These are phyloP conservation scores for Ceratocystis ficicola DNA, from an alignment of 2,329 filamentous ascomycete genomes.

Conservation along the genomic window DNA sequence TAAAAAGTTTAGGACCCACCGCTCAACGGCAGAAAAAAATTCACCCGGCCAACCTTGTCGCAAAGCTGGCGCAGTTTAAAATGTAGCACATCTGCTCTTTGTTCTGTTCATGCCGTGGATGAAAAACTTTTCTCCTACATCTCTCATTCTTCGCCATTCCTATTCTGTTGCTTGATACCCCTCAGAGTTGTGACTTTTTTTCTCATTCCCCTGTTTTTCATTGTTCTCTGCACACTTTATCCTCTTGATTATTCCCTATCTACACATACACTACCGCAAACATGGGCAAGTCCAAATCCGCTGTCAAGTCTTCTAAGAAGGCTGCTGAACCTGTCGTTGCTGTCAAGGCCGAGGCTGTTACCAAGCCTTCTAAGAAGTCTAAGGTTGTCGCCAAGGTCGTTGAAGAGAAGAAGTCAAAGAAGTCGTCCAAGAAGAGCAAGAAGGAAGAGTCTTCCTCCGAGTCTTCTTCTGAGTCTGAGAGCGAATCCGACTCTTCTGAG, in stretches of 20 bases:
- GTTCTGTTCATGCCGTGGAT: constrained; percentile 12
- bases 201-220: constrained; percentile 19
- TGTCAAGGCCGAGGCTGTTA: constrained; percentile 38
- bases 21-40: constrained; percentile 28
- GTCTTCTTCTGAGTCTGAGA: constrained; percentile 29
- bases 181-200: constrained; percentile 17
- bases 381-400: constrained; percentile 46
- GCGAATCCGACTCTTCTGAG: constrained; percentile 31
- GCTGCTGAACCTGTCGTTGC: constrained; percentile 40
- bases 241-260: constrained; percentile 22
- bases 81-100: constrained; percentile 12
- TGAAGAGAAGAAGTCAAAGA: constrained; percentile 30
- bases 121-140: constrained; percentile 19
- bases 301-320: constrained; percentile 36
- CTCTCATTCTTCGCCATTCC: constrained; percentile 8
- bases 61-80: constrained; percentile 18
- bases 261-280: constrained; percentile 28
- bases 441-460: constrained; percentile 33
- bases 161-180: constrained; percentile 23
- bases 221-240: constrained; percentile 15
- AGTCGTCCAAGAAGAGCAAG: constrained; percentile 31
- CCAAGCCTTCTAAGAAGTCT: constrained; percentile 51
- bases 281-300: constrained; percentile 58
- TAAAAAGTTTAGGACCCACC: constrained; percentile 28
- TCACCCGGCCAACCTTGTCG: constrained; percentile 20